Base-by-base conservation (phyloP, 2,329 filamentous ascomycete genomes). In the Beauveria pseudobassiana region DNA sequence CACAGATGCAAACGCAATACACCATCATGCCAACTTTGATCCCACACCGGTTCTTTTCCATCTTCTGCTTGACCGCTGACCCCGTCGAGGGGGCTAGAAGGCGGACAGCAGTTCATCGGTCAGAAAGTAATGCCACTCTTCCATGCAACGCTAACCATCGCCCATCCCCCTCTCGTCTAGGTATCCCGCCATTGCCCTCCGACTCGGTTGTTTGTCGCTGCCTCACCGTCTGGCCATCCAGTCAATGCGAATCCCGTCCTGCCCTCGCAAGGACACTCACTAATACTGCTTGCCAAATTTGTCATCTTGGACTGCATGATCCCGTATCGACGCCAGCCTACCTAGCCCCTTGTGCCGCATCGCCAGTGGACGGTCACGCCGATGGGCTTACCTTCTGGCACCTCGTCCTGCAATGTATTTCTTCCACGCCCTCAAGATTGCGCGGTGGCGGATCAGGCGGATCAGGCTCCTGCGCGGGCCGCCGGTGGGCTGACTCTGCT, bases 361-460 rank as follows among this genome's bases (percentile, higher is more conserved):
- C 57, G 38, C 26, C 38, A 52, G 52, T 52, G 34, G 57, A 43
- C 48, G 46, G 48, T 45, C 38, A 54, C 58, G 50, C 26, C 42
- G 28, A 48, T 43, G 26, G 50, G 30, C 34, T 48, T 14, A 24
- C 34, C 38, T 51, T 34, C 34, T 40, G 20, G 14, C 26, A 51
- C 49, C 34, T 38, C 34, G n/a, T 61, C 26, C 42, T 53, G 40
- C 50, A 54, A n/a, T 54, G 24, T 54, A 46, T 54, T 54, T 42
- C n/a, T 51, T 42, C 40, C 58, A 61, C 58, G 50, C 58, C 58
- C 49, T 53, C 58, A 54, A 61, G 58, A 61, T 61, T 61, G 50
- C 49, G 50, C 49, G 58, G 58, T 61, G 58, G 58, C 58, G 58
- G 58, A 61, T 54, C 58, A 61, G 49, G 49, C 58, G 58, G 58